Conservation (phyloP, 1,284 basidiomycete species). For the Sporisorium sorghi region DNA sequence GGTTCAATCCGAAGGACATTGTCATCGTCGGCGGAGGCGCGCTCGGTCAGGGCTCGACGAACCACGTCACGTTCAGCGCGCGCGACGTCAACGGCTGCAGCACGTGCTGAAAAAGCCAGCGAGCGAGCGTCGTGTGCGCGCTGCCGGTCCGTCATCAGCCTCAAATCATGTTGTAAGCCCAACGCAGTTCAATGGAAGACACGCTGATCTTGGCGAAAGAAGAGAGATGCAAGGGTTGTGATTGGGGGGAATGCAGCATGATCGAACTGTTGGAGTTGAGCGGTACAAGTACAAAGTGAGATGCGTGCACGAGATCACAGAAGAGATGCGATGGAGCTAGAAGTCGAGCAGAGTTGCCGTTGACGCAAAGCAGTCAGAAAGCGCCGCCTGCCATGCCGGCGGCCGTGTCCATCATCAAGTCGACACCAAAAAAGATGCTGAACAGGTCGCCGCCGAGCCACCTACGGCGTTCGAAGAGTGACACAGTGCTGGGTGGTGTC, state of each 20-base stretch:
- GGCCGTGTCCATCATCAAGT: conserved; percentile 9
- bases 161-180: too few species aligned
- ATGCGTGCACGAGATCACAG: conserved; percentile 2
- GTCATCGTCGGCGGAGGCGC: conserved; percentile 22
- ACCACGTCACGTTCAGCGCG: conserved; percentile 36
- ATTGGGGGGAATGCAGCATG: background rate
- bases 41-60: conserved; percentile 24
- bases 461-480: conserved; percentile 13
- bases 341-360: background rate
- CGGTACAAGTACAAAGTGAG: conserved; percentile 4
- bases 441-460: conserved; percentile 36
- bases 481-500: conserved; percentile 13
- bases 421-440: conserved; percentile 44
- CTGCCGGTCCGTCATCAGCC: too few species aligned
- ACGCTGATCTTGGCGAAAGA: background rate
- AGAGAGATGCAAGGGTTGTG: background rate
- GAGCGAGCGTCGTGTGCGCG: too few species aligned
- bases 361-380: background rate
- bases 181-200: too few species aligned
- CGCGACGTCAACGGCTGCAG: conserved; percentile 37
- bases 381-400: background rate
- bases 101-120: conserved; percentile 6
- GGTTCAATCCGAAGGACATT: conserved; percentile 45
- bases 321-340: background rate
- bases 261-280: background rate